Evolutionary conservation across 176 grass and related monocot species (phyloP).

Genomic region (Chloris gayana): DNA sequence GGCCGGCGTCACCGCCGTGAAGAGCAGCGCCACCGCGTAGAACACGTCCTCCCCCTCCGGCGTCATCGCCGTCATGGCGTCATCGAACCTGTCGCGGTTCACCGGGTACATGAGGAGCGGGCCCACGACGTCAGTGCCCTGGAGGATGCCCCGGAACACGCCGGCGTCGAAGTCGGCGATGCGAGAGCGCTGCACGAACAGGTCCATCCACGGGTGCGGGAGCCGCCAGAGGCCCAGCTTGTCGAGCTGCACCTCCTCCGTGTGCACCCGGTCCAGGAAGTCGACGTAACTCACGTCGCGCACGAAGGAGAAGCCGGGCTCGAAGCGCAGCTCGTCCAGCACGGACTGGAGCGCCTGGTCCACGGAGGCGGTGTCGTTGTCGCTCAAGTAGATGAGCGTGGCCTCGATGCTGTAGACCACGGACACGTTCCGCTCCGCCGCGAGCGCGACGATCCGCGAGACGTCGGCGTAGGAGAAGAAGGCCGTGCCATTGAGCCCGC

Average conservation of each 20-base stretch:
- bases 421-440: conserved; percentile 23
- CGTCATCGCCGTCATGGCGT: conserved; percentile 63
- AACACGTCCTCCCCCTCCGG: conserved; percentile 79
- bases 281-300: conserved; percentile 52
- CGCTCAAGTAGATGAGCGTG: conserved; percentile 54
- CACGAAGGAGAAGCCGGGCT: conserved; percentile 51
- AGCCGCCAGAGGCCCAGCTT: conserved; percentile 59
- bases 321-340: conserved; percentile 47
- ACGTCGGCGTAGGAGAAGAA: conserved; percentile 65
- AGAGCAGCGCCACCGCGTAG: conserved; percentile 69
- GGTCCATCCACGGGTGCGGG: conserved; percentile 80
- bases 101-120: conserved; percentile 69
- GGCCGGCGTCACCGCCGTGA: conserved; percentile 36
- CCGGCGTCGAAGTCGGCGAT: conserved; percentile 67
- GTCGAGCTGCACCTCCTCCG: conserved; percentile 45
- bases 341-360: conserved; percentile 33
- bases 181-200: conserved; percentile 65
- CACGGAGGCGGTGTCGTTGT: background rate
- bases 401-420: conserved; percentile 78
- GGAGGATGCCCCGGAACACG: conserved; percentile 69
- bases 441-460: conserved; percentile 39
- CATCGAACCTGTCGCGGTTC: conserved; percentile 81
- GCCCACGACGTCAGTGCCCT: conserved; percentile 48
- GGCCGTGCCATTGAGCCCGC: conserved; percentile 39
- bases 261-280: conserved; percentile 70